phyloP scores from a whole-genome alignment of 2,329 filamentous ascomycete genomes.

The Metarhizium album region DNA sequence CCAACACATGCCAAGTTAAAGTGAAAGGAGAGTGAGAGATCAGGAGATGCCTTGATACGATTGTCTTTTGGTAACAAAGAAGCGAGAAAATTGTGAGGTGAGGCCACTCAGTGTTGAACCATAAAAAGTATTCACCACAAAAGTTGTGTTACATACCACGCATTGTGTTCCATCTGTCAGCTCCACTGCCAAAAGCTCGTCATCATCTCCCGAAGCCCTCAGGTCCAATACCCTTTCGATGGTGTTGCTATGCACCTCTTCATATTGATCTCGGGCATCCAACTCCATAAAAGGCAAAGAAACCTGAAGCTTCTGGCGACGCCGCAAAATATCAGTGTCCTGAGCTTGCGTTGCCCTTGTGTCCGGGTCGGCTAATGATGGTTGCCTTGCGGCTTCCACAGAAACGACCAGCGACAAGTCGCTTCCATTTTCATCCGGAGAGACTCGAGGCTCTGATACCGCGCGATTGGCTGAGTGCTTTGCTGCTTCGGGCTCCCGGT shows the following conservation, averaged over 20 bases:
- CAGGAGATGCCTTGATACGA: neutral
- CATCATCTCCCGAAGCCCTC: constrained; percentile 13
- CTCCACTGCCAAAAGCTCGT: constrained; percentile 26
- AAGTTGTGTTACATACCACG: constrained; percentile 21
- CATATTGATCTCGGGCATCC: constrained; percentile 20
- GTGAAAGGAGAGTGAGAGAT: neutral
- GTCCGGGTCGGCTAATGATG: neutral
- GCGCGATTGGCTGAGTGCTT: neutral
- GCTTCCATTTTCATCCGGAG: neutral
- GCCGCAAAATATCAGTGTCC: neutral
- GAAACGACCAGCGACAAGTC: neutral
- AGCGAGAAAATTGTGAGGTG: neutral
- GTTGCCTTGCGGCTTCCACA: neutral
- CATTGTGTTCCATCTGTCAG: constrained; percentile 36
- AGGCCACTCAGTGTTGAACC: neutral
- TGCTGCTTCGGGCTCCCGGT: neutral
- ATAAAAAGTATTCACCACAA: neutral
- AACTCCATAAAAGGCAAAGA: constrained; percentile 17
- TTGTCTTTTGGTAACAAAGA: neutral
- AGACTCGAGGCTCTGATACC: no score
- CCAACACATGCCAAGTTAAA: neutral
- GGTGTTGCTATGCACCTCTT: constrained; percentile 21
- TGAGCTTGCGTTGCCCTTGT: neutral
- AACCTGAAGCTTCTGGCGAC: constrained; percentile 17
- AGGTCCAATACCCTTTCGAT: constrained; percentile 27